Percentiles rank a stretch among this genome's conserved stretches.
Conservation (phyloP, 169 alveolate species). For the Plasmodium cynomolgi region DNA sequence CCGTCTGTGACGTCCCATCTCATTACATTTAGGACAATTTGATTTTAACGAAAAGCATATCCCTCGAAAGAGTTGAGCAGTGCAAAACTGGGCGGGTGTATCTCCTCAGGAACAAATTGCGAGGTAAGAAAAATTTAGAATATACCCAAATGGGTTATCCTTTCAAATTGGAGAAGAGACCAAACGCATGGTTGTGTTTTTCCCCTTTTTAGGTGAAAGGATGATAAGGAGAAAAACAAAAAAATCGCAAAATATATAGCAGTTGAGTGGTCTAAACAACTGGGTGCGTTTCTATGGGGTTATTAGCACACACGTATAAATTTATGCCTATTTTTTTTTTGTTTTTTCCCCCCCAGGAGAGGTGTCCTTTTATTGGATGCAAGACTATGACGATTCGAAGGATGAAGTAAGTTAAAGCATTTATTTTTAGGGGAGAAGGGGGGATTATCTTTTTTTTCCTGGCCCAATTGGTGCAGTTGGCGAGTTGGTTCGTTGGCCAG, state of each 20-base stretch:
- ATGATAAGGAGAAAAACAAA: neutral
- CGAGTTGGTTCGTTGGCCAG: too few species aligned
- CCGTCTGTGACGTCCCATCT: neutral
- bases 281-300: neutral
- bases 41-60: conserved; percentile 56
- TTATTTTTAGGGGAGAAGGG: neutral
- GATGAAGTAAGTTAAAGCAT: conserved; percentile 57
- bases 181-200: neutral
- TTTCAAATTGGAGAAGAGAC: neutral
- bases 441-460: neutral
- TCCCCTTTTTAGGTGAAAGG: neutral
- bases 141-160: neutral
- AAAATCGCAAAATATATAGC: neutral
- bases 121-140: conserved; percentile 15
- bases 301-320: neutral
- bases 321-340: neutral
- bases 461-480: neutral
- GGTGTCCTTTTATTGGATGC: conserved; percentile 69
- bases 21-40: conserved; percentile 40
- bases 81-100: conserved; percentile 75
- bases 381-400: conserved; percentile 70
- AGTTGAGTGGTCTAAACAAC: neutral
- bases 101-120: conserved; percentile 47
- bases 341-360: conserved; percentile 19
- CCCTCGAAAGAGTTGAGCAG: conserved; percentile 44